These are phyloP conservation scores for Pestalotiopsis sp. DNA, from an alignment of 2,329 filamentous ascomycete genomes.

Conservation along the genomic window DNA sequence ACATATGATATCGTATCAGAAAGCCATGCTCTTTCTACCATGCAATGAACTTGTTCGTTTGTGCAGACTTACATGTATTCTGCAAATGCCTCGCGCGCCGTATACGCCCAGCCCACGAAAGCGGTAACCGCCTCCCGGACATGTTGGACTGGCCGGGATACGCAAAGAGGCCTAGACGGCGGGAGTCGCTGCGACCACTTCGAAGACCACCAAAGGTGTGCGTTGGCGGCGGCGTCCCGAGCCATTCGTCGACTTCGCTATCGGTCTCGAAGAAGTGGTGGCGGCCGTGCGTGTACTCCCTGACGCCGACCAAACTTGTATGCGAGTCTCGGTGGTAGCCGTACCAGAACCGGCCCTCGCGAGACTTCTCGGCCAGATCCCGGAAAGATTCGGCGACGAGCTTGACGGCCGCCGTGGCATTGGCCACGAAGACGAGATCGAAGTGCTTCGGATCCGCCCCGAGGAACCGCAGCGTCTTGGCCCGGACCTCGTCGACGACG, in stretches of 20 bases:
- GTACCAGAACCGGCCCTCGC: slow-evolving; percentile 54
- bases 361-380: slow-evolving; percentile 51
- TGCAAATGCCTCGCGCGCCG: slow-evolving; percentile 34
- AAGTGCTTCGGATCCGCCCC: slow-evolving; percentile 60
- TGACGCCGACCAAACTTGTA: slow-evolving; percentile 69
- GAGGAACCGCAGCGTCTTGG: slow-evolving; percentile 57
- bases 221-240: slow-evolving; percentile 30
- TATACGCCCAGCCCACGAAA: slow-evolving; percentile 52
- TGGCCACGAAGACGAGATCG: slow-evolving; percentile 80
- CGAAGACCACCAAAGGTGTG: slow-evolving; percentile 24
- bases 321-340: slow-evolving; percentile 64
- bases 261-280: slow-evolving; percentile 64
- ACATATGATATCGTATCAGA: slow-evolving; percentile 14
- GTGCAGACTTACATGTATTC: slow-evolving; percentile 34
- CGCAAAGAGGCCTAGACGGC: slow-evolving; percentile 52
- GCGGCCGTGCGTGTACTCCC: slow-evolving; percentile 61
- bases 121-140: slow-evolving; percentile 64
- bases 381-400: slow-evolving; percentile 60
- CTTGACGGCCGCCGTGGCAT: slow-evolving; percentile 90
- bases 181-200: slow-evolving; percentile 15
- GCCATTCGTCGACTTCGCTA: slow-evolving; percentile 47
- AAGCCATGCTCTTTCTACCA: neutral
- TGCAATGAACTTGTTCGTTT: neutral
- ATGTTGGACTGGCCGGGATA: slow-evolving; percentile 74
- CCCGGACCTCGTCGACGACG: slow-evolving; percentile 57